Conservation (phyloP, 2,329 filamentous ascomycete species). For the Westerdykella ornata region DNA sequence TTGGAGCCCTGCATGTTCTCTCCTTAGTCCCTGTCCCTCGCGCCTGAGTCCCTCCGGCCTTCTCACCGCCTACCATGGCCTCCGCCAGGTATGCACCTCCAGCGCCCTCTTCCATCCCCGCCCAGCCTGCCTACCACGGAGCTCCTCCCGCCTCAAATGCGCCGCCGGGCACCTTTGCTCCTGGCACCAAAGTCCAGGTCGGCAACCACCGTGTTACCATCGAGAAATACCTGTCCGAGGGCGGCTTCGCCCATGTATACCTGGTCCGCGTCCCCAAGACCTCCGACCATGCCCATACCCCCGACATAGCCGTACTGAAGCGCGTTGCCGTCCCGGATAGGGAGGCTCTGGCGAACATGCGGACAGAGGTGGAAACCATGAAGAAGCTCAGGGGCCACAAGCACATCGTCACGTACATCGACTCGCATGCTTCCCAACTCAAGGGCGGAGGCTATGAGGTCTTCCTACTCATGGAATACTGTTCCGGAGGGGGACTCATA, state of each 20-base stretch:
- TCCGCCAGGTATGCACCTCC: constrained; percentile 34
- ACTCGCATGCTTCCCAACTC: constrained; percentile 93
- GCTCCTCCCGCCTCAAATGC: constrained; percentile 32
- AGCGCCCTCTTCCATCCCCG: constrained; percentile 27
- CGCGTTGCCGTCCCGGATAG: constrained; percentile 95
- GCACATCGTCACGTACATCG: constrained; percentile 95
- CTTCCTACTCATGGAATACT: constrained; percentile 97
- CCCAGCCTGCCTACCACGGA: constrained; percentile 32
- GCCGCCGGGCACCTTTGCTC: constrained; percentile 70
- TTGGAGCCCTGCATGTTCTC: constrained; percentile 24
- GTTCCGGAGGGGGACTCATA: constrained; percentile 87
- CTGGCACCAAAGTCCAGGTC: constrained; percentile 95
- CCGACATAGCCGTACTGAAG: constrained; percentile 81
- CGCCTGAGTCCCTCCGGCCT: constrained; percentile 30
- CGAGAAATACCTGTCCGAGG: constrained; percentile 95
- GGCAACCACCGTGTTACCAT: constrained; percentile 88
- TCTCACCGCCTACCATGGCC: constrained; percentile 34
- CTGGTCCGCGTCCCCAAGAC: constrained; percentile 74
- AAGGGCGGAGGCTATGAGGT: constrained; percentile 94
- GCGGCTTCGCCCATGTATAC: constrained; percentile 97
- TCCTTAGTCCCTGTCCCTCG: constrained; percentile 21
- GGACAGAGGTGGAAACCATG: constrained; percentile 99
- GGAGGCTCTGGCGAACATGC: constrained; percentile 88
- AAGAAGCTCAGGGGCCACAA: constrained; percentile 96
- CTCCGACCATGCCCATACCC: constrained; percentile 68